Conservation (phyloP, 306 rosid genomes). For the Prunus salicina region DNA sequence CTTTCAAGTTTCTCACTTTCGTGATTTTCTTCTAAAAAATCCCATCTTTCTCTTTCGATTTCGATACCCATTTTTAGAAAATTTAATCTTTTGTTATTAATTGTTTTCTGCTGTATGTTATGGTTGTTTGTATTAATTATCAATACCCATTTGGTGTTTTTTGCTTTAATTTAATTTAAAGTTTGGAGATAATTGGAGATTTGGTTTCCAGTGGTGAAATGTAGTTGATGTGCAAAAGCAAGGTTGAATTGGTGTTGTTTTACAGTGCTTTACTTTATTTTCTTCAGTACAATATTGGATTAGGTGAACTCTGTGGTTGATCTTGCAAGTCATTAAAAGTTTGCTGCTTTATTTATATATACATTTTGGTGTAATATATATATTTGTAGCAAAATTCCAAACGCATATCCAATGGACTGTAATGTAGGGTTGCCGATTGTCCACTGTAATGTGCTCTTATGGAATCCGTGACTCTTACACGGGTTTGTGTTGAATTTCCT, state of each 20-base stretch:
- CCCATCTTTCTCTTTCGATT: not conserved
- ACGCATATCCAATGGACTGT: constrained; percentile 36
- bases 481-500: constrained; percentile 52
- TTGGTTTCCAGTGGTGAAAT: constrained; percentile 16
- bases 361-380: not conserved
- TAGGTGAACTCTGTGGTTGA: constrained; percentile 23
- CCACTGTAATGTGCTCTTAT: constrained; percentile 33
- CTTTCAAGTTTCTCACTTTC: not conserved
- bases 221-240: constrained; percentile 9
- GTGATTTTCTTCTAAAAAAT: not conserved
- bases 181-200: not conserved
- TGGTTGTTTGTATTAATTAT: not conserved
- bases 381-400: not conserved
- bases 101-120: not conserved
- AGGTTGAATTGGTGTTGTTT: constrained; percentile 20
- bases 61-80: not conserved
- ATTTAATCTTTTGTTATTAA: not conserved
- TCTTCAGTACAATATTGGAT: constrained; percentile 13
- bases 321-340: not conserved
- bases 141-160: not conserved
- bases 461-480: constrained; percentile 48
- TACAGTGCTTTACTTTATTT: constrained; percentile 6
- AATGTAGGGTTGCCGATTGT: constrained; percentile 27
- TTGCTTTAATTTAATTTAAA: not conserved
- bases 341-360: constrained; percentile 9